phyloP scores from a whole-genome alignment of 371 early-diverging fungal species.

The Dichotomocladium elegans region DNA sequence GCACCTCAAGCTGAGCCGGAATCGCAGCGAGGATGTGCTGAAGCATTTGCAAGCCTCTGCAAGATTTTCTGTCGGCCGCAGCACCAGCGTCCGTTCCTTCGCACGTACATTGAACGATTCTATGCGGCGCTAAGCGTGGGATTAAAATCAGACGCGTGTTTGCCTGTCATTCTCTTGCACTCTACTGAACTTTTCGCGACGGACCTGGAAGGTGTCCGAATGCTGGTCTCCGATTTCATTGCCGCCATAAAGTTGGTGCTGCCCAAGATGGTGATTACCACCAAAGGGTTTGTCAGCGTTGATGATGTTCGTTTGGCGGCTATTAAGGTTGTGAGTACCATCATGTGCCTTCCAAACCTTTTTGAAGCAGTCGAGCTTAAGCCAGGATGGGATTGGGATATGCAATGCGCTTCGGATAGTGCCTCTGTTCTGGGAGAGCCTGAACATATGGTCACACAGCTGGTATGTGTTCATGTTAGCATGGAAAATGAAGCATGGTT shows the following conservation, averaged over 20 bases:
- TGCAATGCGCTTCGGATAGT: conserved; percentile 42
- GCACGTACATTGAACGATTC: conserved; percentile 68
- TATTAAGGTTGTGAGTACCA: conserved; percentile 59
- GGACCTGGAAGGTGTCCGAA: conserved; percentile 67
- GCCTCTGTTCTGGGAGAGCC: conserved; percentile 43
- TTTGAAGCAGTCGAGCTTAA: conserved; percentile 61
- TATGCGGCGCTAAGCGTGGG: conserved; percentile 65
- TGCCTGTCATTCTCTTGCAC: conserved; percentile 65
- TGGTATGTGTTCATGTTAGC: conserved; percentile 26
- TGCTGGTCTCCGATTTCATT: conserved; percentile 72
- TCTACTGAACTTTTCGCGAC: conserved; percentile 61
- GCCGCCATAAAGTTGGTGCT: conserved; percentile 64
- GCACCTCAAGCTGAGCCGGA: conserved; percentile 21
- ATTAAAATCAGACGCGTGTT: conserved; percentile 54
- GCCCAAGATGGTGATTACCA: conserved; percentile 46
- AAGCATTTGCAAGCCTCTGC: conserved; percentile 69
- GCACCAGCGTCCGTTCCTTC: conserved; percentile 45
- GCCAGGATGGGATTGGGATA: conserved; percentile 48
- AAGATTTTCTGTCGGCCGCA: conserved; percentile 71
- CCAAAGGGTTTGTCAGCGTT: conserved; percentile 34
- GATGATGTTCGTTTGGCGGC: conserved; percentile 69
- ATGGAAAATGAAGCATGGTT: background rate
- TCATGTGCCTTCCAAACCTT: conserved; percentile 73
- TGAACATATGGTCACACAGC: conserved; percentile 51
- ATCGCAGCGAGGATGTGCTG: conserved; percentile 60